phyloP scores from a whole-genome alignment of 2,329 filamentous ascomycete species.

The Penicillium rolfsii region DNA sequence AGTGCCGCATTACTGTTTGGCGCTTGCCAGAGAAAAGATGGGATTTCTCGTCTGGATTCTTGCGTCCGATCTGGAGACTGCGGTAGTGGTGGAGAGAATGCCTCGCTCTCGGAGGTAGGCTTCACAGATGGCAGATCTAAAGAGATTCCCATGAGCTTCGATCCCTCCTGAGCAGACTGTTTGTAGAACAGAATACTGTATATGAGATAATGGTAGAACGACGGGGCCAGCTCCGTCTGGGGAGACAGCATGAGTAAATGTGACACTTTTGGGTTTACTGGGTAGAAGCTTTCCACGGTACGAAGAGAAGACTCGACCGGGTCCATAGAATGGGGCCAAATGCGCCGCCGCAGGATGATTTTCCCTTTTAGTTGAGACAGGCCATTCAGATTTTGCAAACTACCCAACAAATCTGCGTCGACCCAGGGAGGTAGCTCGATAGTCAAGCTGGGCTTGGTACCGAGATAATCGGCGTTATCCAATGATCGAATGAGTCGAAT shows the following conservation, averaged over 20 bases:
- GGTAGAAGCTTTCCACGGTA: slow-evolving; percentile 88
- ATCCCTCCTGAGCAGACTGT: slow-evolving; percentile 62
- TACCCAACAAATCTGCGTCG: slow-evolving; percentile 66
- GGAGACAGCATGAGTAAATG: slow-evolving; percentile 86
- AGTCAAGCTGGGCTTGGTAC: slow-evolving; percentile 72
- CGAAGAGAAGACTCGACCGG: slow-evolving; percentile 73
- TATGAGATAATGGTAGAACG: slow-evolving; percentile 85
- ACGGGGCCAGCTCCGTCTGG: slow-evolving; percentile 74
- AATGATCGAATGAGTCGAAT: slow-evolving; percentile 78
- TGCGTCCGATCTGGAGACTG: slow-evolving; percentile 2
- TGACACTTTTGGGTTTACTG: slow-evolving; percentile 62
- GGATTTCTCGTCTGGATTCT: slow-evolving; percentile 38
- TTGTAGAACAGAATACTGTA: slow-evolving; percentile 76
- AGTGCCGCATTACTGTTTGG: slow-evolving; percentile 81
- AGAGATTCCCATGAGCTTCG: slow-evolving; percentile 74
- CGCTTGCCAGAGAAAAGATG: slow-evolving; percentile 80
- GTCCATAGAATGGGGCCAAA: slow-evolving; percentile 62
- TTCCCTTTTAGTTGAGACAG: slow-evolving; percentile 57
- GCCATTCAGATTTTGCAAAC: slow-evolving; percentile 69
- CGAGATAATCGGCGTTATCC: slow-evolving; percentile 72
- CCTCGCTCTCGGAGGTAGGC: slow-evolving; percentile 60
- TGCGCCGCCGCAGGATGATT: slow-evolving; percentile 74
- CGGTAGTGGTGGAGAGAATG: slow-evolving; percentile 55
- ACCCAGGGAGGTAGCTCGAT: slow-evolving; percentile 77
- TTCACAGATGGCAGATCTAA: slow-evolving; percentile 68